Conservation (phyloP, 495 filamentous ascomycete genomes). For the Penicillium flavigenum region DNA sequence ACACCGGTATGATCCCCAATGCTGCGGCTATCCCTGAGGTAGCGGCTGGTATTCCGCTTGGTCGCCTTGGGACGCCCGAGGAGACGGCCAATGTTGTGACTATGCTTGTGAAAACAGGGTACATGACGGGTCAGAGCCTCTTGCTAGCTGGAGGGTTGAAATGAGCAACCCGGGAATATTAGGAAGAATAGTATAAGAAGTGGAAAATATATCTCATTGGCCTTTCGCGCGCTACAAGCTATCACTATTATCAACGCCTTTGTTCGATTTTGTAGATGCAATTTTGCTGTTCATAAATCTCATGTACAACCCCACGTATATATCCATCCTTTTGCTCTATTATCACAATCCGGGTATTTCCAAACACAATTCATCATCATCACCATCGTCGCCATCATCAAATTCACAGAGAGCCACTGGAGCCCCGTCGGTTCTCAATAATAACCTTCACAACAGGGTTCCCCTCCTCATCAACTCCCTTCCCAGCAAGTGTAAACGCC, state of each 20-base stretch:
- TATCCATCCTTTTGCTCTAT: slow-evolving; percentile 11
- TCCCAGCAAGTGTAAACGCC: slow-evolving; percentile 80
- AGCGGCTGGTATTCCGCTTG: slow-evolving; percentile 58
- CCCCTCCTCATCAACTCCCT: slow-evolving; percentile 72
- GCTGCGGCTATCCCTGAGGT: slow-evolving; percentile 53
- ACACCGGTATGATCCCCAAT: slow-evolving; percentile 65
- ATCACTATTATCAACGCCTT: neutral
- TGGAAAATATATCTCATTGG: neutral
- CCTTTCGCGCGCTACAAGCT: neutral
- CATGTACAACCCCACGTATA: neutral
- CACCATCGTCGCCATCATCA: slow-evolving; percentile 14
- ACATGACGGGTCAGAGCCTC: slow-evolving; percentile 65
- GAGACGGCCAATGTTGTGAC: slow-evolving; percentile 68
- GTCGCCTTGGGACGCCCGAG: slow-evolving; percentile 61
- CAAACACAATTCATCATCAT: slow-evolving; percentile 18
- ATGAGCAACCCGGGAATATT: slow-evolving; percentile 16
- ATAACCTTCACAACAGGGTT: slow-evolving; percentile 84
- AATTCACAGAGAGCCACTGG: slow-evolving; percentile 11
- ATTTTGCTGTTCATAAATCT: neutral
- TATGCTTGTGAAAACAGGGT: slow-evolving; percentile 67
- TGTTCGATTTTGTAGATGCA: neutral
- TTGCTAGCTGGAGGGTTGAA: slow-evolving; percentile 58
- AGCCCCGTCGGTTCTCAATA: slow-evolving; percentile 50
- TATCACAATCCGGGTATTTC: slow-evolving; percentile 29
- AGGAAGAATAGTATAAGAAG: neutral